Base-by-base conservation (phyloP, 805 yeast genomes). In the Lachancea fermentati region DNA sequence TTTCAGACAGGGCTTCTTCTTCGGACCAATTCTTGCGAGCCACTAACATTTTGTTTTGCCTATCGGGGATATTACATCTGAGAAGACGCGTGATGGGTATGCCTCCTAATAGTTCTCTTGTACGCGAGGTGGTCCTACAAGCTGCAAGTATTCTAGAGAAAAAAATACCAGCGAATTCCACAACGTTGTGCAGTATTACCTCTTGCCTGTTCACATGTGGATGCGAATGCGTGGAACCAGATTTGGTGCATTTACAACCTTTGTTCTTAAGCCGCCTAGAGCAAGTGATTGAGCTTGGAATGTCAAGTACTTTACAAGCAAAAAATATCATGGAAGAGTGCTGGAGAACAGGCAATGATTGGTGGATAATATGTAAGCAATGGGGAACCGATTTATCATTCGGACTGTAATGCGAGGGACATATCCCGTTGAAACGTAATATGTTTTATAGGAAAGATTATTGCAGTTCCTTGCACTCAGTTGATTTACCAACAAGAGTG, bases 81-180 rank as follows among this genome's bases (percentile, higher is more conserved):
- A 78, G 77, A 50, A 57, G 85, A 44, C 62, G 86, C 31, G 78
- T 78, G 1, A 55, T 80, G n/a, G 55, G 60, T 30, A 52, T 79
- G 3, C 74, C 81, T 0, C 57, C 72, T 22, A 60, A 62, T 4
- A 73, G 81, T 14, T 48, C 55, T 2, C 36, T 77, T 3, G 70
- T 80, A 11, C 81, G 73, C 48, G 68, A 71, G 36, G 19, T 49
- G 13, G 15, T 43, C 9, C 19, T 17, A 2, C 32, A 24, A 12
- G 46, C 50, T 12, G 49, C 48, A 12, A 28, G 37, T 2, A 19
- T 52, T 6, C 38, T 52, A 3, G 45, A 41, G 19, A 38, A 28
- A 11, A 34, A 30, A 14, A 37, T 51, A 1, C 43, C 48, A 1
- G 28, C 43, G 2, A 32, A 34, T 11, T 39, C 50, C 1, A 22